These are phyloP conservation scores for Ballota nigra DNA, from an alignment of 257 asterid species.

Conservation along the genomic window DNA sequence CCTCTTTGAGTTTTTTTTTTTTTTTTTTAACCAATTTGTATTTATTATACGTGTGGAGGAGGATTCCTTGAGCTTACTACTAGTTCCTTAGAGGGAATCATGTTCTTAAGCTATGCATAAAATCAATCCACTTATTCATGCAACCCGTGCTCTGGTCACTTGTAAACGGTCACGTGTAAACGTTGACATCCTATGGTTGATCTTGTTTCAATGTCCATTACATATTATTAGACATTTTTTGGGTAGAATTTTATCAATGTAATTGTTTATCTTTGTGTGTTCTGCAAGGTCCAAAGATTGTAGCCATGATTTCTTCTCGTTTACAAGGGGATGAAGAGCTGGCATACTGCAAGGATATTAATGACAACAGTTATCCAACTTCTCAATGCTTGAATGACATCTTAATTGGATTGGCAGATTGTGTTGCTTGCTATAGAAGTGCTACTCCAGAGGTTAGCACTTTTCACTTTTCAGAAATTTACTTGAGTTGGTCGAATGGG, in stretches of 20 bases:
- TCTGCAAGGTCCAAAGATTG: conserved; percentile 71
- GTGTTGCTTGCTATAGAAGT: conserved; percentile 66
- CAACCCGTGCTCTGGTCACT: background rate
- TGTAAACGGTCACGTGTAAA: background rate
- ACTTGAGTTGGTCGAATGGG: background rate
- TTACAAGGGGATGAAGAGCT: conserved; percentile 46
- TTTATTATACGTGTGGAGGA: conserved; percentile 9
- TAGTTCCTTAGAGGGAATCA: background rate
- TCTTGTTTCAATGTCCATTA: conserved; percentile 3
- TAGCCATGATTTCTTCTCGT: conserved; percentile 53
- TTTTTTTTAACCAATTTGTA: background rate
- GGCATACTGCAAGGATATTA: conserved; percentile 27
- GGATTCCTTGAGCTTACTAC: background rate
- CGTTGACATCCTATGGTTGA: background rate
- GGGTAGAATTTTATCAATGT: conserved; percentile 16
- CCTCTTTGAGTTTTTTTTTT: background rate
- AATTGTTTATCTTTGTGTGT: conserved; percentile 27
- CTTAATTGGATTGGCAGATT: conserved; percentile 67
- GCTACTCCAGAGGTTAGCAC: conserved; percentile 61
- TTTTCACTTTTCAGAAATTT: conserved; percentile 6
- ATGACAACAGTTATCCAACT: conserved; percentile 30
- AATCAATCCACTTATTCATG: background rate
- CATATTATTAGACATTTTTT: conserved; percentile 5
- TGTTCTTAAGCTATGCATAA: background rate
- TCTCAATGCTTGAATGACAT: conserved; percentile 47